These are phyloP conservation scores for Ettlia oleoabundans DNA, from an alignment of 139 green algal genomes.

Conservation along the genomic window DNA sequence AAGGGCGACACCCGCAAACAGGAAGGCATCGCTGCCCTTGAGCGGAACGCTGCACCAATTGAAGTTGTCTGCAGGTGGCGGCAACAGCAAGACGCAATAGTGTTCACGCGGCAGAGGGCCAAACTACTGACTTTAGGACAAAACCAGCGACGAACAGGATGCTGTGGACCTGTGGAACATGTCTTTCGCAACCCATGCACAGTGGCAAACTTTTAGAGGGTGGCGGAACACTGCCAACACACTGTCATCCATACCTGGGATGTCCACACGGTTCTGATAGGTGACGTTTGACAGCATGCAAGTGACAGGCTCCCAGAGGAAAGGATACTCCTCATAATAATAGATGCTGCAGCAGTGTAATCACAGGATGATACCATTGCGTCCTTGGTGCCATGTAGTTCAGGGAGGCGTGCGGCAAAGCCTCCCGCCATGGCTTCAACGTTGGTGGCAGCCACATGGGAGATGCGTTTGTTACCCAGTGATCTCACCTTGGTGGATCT, in stretches of 20 bases:
- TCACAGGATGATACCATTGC: too few species aligned
- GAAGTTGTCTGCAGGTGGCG: slow-evolving; percentile 27
- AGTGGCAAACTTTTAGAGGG: not conserved
- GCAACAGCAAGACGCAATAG: too few species aligned
- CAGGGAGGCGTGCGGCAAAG: not conserved
- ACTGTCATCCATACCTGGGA: too few species aligned
- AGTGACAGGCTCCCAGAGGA: slow-evolving; percentile 34
- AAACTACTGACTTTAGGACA: too few species aligned
- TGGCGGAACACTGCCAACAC: not conserved
- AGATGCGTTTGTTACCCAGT: not conserved
- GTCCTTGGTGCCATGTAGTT: too few species aligned
- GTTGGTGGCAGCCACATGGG: not conserved
- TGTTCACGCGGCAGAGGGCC: too few species aligned
- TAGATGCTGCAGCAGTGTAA: slow-evolving; percentile 32
- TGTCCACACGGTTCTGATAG: slow-evolving; percentile 12
- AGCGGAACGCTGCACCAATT: slow-evolving; percentile 45
- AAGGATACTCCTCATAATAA: slow-evolving; percentile 5
- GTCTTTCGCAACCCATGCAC: not conserved
- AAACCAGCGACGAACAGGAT: too few species aligned
- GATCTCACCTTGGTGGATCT: slow-evolving; percentile 27
- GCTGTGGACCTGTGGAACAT: too few species aligned
- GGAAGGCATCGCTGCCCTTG: slow-evolving; percentile 45
- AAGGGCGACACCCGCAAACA: slow-evolving; percentile 56
- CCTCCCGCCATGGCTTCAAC: not conserved
- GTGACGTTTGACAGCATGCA: slow-evolving; percentile 51